Evolutionary conservation across 2,329 filamentous ascomycete genomes (phyloP).

Genomic region (Apiospora aurea): DNA sequence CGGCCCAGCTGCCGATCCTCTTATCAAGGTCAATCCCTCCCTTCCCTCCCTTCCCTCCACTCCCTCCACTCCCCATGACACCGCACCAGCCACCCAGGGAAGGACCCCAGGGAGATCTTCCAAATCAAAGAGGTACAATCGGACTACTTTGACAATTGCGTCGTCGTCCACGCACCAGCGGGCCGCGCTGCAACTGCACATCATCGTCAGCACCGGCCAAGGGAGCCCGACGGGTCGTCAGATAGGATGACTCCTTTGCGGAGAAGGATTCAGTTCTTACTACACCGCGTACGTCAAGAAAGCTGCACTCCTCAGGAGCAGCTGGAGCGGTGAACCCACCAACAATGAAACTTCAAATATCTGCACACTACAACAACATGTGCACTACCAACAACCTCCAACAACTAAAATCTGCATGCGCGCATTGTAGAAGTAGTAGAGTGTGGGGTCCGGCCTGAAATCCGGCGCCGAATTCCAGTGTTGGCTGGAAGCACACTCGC

Average conservation of each 20-base stretch:
- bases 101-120: neutral
- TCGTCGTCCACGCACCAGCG: neutral
- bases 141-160: neutral
- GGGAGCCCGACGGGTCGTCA: neutral
- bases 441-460: neutral
- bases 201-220: neutral
- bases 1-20: constrained; percentile 11
- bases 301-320: neutral
- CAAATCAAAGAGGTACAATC: neutral
- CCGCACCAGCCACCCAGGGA: neutral
- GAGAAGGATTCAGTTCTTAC: constrained; percentile 10
- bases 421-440: neutral
- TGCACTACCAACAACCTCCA: neutral
- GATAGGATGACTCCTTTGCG: neutral
- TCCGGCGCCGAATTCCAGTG: neutral
- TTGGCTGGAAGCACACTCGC: neutral
- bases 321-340: neutral
- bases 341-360: neutral
- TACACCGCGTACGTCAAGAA: neutral
- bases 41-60: neutral
- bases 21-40: neutral
- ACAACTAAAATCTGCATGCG: neutral
- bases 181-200: constrained; percentile 8
- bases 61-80: constrained; percentile 1
- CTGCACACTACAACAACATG: neutral